Base-by-base conservation (phyloP, 257 asterid genomes). In the Nicotiana benthamiana region DNA sequence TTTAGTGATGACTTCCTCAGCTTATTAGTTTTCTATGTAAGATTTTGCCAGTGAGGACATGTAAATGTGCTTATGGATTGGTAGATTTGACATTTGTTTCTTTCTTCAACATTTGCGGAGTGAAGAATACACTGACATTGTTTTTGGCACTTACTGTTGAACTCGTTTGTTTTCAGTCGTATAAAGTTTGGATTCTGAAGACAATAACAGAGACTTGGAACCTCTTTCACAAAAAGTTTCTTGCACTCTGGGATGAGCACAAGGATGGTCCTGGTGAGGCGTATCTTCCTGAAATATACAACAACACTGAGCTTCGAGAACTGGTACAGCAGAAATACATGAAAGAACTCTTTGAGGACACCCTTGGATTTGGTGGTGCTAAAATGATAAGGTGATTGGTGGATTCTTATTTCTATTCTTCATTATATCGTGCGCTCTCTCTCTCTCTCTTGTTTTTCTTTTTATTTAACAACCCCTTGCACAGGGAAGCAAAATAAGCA, bases 291-390 rank as follows among this genome's bases (percentile, higher is more conserved):
- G 97, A 74, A 67, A 89, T 95, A 72, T 95, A 95, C 83, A 89
- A 90, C 65, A 91, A 87, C 80, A 86, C 90, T 20, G 93, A 93
- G 77, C 88, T 93, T 78, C 96, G 74, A 75, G 83, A 77, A 82
- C 85, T 89, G 80, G 90, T 88, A 5, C 89, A 88, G 83, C 87
- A 85, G 84, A 91, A 86, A 82, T 93, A 91, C 60, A 92, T 93
- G 97, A 87, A 86, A 57, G 95, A 92, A 27, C 86, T 95, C 84
- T 87, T 95, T 83, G 97, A 89, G 17, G 99, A 95, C 79, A 83
- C 90, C 76, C 97, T 93, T 66, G 99, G 99, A 84, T 95, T 93
- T 84, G 98, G 97, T 77, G 90, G 97, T 82, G 98, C 98, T 84
- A 95, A 95, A 89, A 95, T 95, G 97, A 93, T 93, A 85, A 92